Evolutionary conservation across 345 rosid genomes (phyloP).

Genomic region (Orychophragmus violaceus): DNA sequence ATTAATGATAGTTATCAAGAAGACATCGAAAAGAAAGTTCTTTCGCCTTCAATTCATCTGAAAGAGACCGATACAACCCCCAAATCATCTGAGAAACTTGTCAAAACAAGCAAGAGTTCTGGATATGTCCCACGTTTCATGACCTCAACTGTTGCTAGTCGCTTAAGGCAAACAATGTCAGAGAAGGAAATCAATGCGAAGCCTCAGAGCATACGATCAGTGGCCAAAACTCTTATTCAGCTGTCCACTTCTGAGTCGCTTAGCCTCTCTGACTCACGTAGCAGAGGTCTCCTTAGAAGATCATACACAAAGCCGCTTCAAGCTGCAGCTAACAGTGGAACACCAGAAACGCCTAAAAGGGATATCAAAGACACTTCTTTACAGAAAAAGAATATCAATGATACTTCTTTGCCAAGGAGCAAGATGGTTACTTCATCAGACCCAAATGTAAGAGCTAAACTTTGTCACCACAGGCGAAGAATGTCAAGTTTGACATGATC

Average conservation of each 20-base stretch:
- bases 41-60: slow-evolving; percentile 24
- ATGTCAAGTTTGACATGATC: slow-evolving; percentile 65
- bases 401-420: slow-evolving; percentile 35
- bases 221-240: slow-evolving; percentile 41
- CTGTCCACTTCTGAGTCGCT: slow-evolving; percentile 54
- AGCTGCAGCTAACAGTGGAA: slow-evolving; percentile 27
- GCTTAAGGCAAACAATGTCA: slow-evolving; percentile 55
- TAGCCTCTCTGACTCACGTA: slow-evolving; percentile 53
- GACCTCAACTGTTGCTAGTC: slow-evolving; percentile 84
- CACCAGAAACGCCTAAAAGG: slow-evolving; percentile 40
- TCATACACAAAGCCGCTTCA: slow-evolving; percentile 42
- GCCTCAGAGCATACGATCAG: slow-evolving; percentile 39
- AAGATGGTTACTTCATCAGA: slow-evolving; percentile 66
- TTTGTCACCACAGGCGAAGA: slow-evolving; percentile 58
- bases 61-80: slow-evolving; percentile 34
- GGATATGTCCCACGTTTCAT: slow-evolving; percentile 64
- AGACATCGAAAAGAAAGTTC: slow-evolving; percentile 18
- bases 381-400: slow-evolving; percentile 27
- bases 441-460: slow-evolving; percentile 51
- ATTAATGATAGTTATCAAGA: slow-evolving; percentile 32
- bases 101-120: slow-evolving; percentile 21
- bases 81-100: slow-evolving; percentile 27
- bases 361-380: slow-evolving; percentile 7
- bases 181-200: slow-evolving; percentile 46
- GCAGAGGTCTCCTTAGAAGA: slow-evolving; percentile 39